These are phyloP conservation scores for Verticillium dahliae DNA, from an alignment of 2,329 filamentous ascomycete species.

Conservation along the genomic window DNA sequence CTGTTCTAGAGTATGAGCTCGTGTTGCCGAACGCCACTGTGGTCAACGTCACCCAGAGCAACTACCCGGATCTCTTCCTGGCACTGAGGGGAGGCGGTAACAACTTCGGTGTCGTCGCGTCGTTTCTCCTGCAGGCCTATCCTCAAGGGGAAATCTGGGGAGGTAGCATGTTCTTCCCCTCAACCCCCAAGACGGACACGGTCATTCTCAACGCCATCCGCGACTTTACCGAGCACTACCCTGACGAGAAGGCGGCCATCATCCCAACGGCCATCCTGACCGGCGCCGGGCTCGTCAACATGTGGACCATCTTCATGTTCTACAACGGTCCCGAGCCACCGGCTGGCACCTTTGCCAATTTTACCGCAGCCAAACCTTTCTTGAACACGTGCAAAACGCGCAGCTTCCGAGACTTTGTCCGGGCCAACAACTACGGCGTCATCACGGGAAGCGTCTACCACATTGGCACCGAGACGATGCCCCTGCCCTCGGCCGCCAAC, in stretches of 20 bases:
- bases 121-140: slow-evolving; percentile 35
- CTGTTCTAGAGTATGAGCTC: slow-evolving; percentile 40
- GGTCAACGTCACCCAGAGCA: slow-evolving; percentile 32
- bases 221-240: slow-evolving; percentile 51
- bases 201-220: slow-evolving; percentile 38
- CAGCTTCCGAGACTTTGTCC: slow-evolving; percentile 39
- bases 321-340: slow-evolving; percentile 53
- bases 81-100: slow-evolving; percentile 50
- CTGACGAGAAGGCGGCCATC: slow-evolving; percentile 53
- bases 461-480: slow-evolving; percentile 30
- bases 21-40: slow-evolving; percentile 44
- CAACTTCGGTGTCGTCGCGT: slow-evolving; percentile 47
- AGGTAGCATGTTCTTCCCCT: slow-evolving; percentile 31
- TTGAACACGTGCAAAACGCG: slow-evolving; percentile 39
- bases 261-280: slow-evolving; percentile 49
- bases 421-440: slow-evolving; percentile 26
- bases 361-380: slow-evolving; percentile 37
- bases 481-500: slow-evolving; percentile 20
- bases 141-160: slow-evolving; percentile 34
- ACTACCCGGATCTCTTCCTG: slow-evolving; percentile 42
- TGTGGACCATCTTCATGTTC: slow-evolving; percentile 56
- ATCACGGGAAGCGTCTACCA: slow-evolving; percentile 26
- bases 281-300: slow-evolving; percentile 33
- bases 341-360: slow-evolving; percentile 46
- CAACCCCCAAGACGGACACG: slow-evolving; percentile 19